A percentile compares a stretch with the other conserved stretches of the same genome.
Evolutionary conservation across 202 grass and related monocot genomes (phyloP).

Genomic region (Schoenoplectus tabernaemontani): DNA sequence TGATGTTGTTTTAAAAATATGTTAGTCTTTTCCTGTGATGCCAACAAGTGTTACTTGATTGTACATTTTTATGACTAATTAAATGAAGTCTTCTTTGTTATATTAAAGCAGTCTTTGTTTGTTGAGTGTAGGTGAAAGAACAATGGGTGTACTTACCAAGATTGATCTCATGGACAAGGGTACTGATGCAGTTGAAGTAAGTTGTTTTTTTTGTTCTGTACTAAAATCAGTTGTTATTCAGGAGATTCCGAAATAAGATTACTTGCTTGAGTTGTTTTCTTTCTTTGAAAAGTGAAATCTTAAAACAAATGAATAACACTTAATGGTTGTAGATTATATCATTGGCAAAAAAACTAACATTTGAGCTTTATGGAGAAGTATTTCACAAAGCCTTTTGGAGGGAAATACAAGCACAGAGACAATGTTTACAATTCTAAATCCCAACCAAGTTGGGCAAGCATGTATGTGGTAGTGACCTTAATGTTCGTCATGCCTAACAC

Average conservation of each 20-base stretch:
- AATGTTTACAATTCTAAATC: not conserved
- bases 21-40: not conserved
- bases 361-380: not conserved
- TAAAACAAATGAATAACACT: not conserved
- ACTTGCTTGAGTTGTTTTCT: not conserved
- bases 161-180: slow-evolving; percentile 96
- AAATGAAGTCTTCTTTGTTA: not conserved
- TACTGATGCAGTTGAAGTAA: slow-evolving; percentile 86
- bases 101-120: slow-evolving; percentile 5
- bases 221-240: not conserved
- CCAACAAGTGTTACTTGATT: not conserved
- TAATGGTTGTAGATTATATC: not conserved
- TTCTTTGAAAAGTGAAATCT: not conserved
- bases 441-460: not conserved
- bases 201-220: slow-evolving; percentile 9
- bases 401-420: not conserved
- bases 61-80: not conserved
- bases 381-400: not conserved
- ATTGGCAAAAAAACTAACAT: not conserved
- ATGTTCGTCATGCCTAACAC: not conserved
- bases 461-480: not conserved
- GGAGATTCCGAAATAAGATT: not conserved
- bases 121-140: slow-evolving; percentile 61
- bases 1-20: not conserved
- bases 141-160: slow-evolving; percentile 75